Evolutionary conservation across 495 filamentous ascomycete genomes (phyloP).

Genomic region (Patellaria atrata): DNA sequence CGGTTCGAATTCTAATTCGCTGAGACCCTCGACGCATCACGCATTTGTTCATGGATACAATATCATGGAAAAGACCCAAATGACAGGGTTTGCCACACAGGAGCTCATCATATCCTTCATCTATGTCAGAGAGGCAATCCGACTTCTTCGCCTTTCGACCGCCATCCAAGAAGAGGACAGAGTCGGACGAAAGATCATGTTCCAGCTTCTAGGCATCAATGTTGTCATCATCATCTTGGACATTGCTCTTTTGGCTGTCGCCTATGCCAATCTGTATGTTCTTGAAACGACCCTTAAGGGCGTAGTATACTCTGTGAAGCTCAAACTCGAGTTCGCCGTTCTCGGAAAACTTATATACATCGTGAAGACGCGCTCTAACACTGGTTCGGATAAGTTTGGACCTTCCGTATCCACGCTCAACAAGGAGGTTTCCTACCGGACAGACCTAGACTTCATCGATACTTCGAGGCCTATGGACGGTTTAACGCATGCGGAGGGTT

Average conservation of each 20-base stretch:
- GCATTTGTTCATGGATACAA: conserved; percentile 33
- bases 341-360: conserved; percentile 32
- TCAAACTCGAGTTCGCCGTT: conserved; percentile 52
- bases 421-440: too few species aligned
- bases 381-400: too few species aligned
- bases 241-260: conserved; percentile 39
- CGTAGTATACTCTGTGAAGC: conserved; percentile 48
- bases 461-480: too few species aligned
- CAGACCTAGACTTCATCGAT: too few species aligned
- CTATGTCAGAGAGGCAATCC: conserved; percentile 40
- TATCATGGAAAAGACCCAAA: conserved; percentile 49
- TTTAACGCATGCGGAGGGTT: too few species aligned
- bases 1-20: conserved; percentile 34
- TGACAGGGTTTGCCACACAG: conserved; percentile 47
- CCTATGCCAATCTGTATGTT: conserved; percentile 41
- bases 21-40: conserved; percentile 7
- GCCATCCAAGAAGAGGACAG: conserved; percentile 30
- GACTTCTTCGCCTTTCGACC: conserved; percentile 33
- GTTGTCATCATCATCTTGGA: conserved; percentile 42
- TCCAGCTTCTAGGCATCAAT: conserved; percentile 45
- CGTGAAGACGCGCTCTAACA: conserved; percentile 2
- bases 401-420: too few species aligned
- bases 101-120: conserved; percentile 45
- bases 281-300: conserved; percentile 47
- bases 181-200: conserved; percentile 34